phyloP scores from a whole-genome alignment of 768 basidiomycete species.

The Tylopilus rubrobrunneus region DNA sequence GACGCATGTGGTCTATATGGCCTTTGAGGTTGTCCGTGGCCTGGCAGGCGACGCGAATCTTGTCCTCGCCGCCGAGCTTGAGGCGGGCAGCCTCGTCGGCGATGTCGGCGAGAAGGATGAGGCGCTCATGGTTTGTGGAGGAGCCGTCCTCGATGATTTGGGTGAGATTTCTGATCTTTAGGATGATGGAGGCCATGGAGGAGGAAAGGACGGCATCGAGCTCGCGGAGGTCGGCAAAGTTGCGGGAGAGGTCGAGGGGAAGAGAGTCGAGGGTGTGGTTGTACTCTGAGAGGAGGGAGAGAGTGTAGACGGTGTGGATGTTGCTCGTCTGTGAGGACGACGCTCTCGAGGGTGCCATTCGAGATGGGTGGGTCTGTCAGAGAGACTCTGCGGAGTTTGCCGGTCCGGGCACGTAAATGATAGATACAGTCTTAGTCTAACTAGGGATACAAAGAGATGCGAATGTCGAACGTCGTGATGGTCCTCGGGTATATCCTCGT shows the following conservation, averaged over 20 bases:
- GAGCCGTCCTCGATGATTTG: constrained; percentile 66
- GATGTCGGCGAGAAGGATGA: constrained; percentile 86
- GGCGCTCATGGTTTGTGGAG: constrained; percentile 63
- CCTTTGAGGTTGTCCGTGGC: constrained; percentile 83
- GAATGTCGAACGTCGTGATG: constrained; percentile 20
- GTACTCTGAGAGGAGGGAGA: constrained; percentile 75
- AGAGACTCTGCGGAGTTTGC: constrained; percentile 22
- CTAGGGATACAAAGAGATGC: constrained; percentile 16
- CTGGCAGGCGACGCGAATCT: constrained; percentile 90
- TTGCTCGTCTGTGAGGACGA: constrained; percentile 27
- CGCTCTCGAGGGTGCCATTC: constrained; percentile 37
- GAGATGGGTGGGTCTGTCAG: background rate
- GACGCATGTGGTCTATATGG: constrained; percentile 57
- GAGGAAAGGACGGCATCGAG: constrained; percentile 96
- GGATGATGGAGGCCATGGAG: constrained; percentile 76
- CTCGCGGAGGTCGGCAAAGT: constrained; percentile 94
- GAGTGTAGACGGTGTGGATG: constrained; percentile 52
- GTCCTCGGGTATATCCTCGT: background rate
- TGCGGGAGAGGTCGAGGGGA: constrained; percentile 90
- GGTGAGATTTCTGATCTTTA: constrained; percentile 73
- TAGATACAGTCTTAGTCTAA: constrained; percentile 23
- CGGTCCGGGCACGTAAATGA: constrained; percentile 20
- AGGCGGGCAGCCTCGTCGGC: constrained; percentile 90
- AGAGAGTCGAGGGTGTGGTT: constrained; percentile 91
- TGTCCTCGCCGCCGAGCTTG: constrained; percentile 95